phyloP scores from a whole-genome alignment of 148 eudicot species.

The Rhododendron ovatum region DNA sequence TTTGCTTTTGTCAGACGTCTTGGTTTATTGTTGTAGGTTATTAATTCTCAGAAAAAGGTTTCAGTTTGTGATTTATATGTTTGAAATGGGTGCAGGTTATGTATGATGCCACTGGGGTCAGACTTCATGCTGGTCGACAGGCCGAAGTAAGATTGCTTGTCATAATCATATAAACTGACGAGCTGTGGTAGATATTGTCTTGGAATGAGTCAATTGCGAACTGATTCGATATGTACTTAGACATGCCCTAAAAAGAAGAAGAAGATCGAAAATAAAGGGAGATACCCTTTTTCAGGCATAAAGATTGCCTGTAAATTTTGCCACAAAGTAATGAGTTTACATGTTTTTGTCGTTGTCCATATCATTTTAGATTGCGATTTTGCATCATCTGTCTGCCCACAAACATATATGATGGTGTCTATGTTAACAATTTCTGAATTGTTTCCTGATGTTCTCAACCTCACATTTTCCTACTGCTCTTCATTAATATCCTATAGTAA shows the following conservation, averaged over 20 bases:
- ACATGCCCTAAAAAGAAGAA: neutral
- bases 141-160: conserved; percentile 33
- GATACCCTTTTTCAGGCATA: neutral
- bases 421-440: neutral
- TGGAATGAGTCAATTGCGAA: neutral
- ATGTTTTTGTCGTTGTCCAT: neutral
- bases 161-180: neutral
- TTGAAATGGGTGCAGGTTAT: conserved; percentile 47
- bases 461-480: neutral
- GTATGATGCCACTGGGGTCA: conserved; percentile 85
- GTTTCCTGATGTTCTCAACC: neutral
- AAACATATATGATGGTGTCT: too few species aligned
- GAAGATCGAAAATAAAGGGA: neutral
- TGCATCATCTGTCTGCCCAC: too few species aligned
- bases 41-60: neutral
- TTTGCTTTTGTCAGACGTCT: neutral
- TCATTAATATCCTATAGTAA: neutral
- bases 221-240: neutral
- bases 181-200: neutral
- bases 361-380: too few species aligned
- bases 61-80: neutral
- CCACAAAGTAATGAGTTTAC: neutral
- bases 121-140: conserved; percentile 89
- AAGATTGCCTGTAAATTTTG: neutral
- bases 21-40: neutral